phyloP scores from a whole-genome alignment of 2,329 filamentous ascomycete genomes.

The Aspergillus texensis region DNA sequence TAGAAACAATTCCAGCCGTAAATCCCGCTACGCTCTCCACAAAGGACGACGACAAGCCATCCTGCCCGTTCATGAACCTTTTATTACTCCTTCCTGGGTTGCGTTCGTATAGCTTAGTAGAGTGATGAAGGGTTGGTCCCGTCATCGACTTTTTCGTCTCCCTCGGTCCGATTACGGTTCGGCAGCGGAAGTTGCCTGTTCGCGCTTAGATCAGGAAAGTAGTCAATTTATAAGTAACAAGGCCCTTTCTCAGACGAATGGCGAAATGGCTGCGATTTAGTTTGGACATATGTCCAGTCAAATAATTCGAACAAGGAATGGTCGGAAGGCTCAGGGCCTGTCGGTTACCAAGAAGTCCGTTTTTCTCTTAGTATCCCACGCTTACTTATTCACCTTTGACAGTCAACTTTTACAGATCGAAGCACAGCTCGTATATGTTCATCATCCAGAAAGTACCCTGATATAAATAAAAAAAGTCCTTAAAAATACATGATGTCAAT shows the following conservation, averaged over 20 bases:
- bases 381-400: background rate
- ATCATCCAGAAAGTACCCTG: background rate
- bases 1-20: conserved; percentile 82
- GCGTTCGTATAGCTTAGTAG: conserved; percentile 10
- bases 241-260: background rate
- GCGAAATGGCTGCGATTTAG: background rate
- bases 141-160: background rate
- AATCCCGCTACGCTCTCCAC: conserved; percentile 90
- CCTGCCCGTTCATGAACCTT: conserved; percentile 47
- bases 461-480: conserved; percentile 13
- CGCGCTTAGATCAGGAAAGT: background rate
- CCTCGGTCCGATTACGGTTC: background rate
- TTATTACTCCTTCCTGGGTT: conserved; percentile 3
- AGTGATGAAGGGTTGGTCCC: background rate
- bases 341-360: background rate
- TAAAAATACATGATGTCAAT: conserved; percentile 33
- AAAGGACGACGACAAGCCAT: conserved; percentile 71
- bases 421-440: background rate
- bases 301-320: background rate
- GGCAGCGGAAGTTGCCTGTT: background rate
- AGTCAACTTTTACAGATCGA: background rate
- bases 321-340: background rate
- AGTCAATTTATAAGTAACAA: background rate
- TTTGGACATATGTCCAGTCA: background rate
- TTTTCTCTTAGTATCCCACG: background rate